phyloP scores from a whole-genome alignment of 1,284 basidiomycete species.

The Microbotryum scabiosae region DNA sequence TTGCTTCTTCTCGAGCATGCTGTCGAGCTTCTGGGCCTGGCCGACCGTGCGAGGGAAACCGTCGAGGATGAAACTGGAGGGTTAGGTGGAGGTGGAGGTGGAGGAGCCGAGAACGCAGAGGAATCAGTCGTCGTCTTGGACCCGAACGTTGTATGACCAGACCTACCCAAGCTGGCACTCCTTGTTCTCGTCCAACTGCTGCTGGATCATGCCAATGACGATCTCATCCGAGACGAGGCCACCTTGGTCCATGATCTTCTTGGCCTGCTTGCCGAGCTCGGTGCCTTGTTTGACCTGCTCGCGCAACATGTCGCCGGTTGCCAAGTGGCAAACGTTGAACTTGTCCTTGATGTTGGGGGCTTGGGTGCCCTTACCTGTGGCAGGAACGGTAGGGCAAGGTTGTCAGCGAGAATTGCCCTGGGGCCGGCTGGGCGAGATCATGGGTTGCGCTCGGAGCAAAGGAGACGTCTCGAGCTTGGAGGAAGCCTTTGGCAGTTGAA shows the following conservation, averaged over 20 bases:
- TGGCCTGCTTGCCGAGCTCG: conserved; percentile 77
- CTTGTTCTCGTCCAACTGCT: conserved; percentile 89
- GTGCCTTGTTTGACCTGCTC: conserved; percentile 87
- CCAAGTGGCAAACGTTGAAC: conserved; percentile 94
- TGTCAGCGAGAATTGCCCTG: too few relatives aligned
- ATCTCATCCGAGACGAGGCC: conserved; percentile 93
- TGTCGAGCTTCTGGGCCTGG: conserved; percentile 94
- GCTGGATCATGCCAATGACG: conserved; percentile 94
- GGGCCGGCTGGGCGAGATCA: too few relatives aligned
- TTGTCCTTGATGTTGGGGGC: conserved; percentile 85
- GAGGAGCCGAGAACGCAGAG: background rate
- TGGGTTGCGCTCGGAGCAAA: too few relatives aligned
- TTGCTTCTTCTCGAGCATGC: conserved; percentile 71
- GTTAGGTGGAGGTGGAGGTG: too few relatives aligned
- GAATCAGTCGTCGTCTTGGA: background rate
- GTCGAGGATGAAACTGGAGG: conserved; percentile 91
- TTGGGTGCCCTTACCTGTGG: conserved; percentile 89
- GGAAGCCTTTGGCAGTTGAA: too few relatives aligned
- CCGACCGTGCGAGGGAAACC: conserved; percentile 96
- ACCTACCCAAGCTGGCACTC: conserved; percentile 86
- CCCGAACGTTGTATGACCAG: background rate
- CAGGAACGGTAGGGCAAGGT: conserved; percentile 9
- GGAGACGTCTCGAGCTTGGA: too few relatives aligned
- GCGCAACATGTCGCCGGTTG: conserved; percentile 96
- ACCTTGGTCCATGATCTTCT: conserved; percentile 96